phyloP scores from a whole-genome alignment of 164 flowering plant genomes.

The Dillenia turbinata region DNA sequence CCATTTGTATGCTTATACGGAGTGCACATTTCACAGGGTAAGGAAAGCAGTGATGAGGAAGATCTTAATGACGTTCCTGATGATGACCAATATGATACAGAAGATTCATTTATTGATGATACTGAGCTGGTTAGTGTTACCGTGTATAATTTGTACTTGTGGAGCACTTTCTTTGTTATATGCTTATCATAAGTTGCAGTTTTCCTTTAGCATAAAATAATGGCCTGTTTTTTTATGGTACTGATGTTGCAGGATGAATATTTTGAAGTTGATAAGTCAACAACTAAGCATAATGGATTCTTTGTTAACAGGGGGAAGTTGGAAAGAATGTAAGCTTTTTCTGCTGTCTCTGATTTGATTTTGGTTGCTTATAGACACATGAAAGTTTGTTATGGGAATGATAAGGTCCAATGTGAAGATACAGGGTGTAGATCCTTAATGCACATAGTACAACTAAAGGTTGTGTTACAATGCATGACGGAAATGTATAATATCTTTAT shows the following conservation, averaged over 20 bases:
- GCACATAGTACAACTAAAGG: too few relatives aligned
- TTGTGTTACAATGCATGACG: too few relatives aligned
- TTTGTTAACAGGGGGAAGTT: constrained; percentile 92
- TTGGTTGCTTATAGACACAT: too few relatives aligned
- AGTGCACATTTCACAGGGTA: constrained; percentile 46
- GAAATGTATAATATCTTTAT: too few relatives aligned
- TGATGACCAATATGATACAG: constrained; percentile 97
- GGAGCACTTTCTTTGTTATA: not conserved
- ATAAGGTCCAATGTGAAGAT: too few relatives aligned
- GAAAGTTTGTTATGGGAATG: too few relatives aligned
- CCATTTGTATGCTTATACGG: too few relatives aligned
- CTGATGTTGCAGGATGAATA: constrained; percentile 84
- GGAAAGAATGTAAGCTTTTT: constrained; percentile 69
- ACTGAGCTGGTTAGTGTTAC: constrained; percentile 74
- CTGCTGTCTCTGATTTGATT: not conserved
- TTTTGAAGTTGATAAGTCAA: constrained; percentile 89
- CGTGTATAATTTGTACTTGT: not conserved
- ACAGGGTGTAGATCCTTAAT: too few relatives aligned
- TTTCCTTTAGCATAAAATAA: constrained; percentile 2
- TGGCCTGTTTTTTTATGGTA: constrained; percentile 14
- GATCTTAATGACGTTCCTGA: constrained; percentile 82
- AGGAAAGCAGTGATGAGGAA: constrained; percentile 93
- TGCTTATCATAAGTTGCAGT: not conserved
- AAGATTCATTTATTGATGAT: constrained; percentile 97
- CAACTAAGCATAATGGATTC: constrained; percentile 86